These are phyloP conservation scores for Ophiostoma tasmaniense DNA, from an alignment of 2,329 filamentous ascomycete genomes.

Conservation along the genomic window DNA sequence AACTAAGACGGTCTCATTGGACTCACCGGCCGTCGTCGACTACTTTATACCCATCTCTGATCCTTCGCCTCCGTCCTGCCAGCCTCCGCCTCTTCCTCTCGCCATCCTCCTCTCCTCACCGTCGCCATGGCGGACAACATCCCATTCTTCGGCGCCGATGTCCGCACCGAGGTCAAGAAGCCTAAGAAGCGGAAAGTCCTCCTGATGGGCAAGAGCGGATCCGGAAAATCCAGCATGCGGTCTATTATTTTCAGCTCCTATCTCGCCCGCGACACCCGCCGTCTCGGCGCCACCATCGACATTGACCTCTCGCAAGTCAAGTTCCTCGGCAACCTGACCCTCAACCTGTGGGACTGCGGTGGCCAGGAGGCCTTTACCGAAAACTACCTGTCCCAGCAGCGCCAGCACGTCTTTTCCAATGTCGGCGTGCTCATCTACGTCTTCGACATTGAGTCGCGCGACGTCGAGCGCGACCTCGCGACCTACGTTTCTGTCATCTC, in stretches of 20 bases:
- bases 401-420: slow-evolving; percentile 91
- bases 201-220: slow-evolving; percentile 91
- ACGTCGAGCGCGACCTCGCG: slow-evolving; percentile 85
- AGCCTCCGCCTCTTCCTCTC: not conserved
- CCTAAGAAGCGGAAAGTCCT: slow-evolving; percentile 81
- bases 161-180: slow-evolving; percentile 46
- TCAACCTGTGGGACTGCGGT: slow-evolving; percentile 98
- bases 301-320: slow-evolving; percentile 98
- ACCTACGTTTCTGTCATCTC: slow-evolving; percentile 88
- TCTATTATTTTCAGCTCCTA: slow-evolving; percentile 99
- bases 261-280: slow-evolving; percentile 87
- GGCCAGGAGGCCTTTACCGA: slow-evolving; percentile 98
- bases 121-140: slow-evolving; percentile 1
- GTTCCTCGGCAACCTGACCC: slow-evolving; percentile 92
- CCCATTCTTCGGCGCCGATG: slow-evolving; percentile 18
- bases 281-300: slow-evolving; percentile 93
- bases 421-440: slow-evolving; percentile 98
- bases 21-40: not conserved
- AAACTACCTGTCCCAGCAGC: slow-evolving; percentile 92
- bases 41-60: not conserved
- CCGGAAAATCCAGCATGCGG: slow-evolving; percentile 96
- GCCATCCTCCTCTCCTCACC: not conserved
- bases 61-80: not conserved
- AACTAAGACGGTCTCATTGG: not conserved
- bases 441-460: slow-evolving; percentile 94